phyloP scores from a whole-genome alignment of 1,139 yeast genomes.

The Candida sanyaensis region DNA sequence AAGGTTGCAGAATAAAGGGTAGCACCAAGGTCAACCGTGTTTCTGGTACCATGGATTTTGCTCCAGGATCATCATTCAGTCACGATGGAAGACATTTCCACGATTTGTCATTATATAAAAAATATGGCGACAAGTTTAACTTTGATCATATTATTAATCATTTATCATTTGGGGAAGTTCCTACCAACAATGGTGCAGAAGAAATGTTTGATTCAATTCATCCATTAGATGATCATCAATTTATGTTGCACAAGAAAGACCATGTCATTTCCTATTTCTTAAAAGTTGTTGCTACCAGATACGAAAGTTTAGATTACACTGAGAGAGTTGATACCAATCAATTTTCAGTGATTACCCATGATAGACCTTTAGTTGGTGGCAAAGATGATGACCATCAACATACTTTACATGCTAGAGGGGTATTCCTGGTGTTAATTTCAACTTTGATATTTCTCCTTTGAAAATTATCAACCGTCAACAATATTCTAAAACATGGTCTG shows the following conservation, averaged over 20 bases:
- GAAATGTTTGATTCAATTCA: slow-evolving; percentile 45
- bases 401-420: slow-evolving; percentile 88
- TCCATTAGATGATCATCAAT: slow-evolving; percentile 67
- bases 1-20: slow-evolving; percentile 90
- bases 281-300: slow-evolving; percentile 90
- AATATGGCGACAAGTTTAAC: slow-evolving; percentile 55
- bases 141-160: slow-evolving; percentile 79
- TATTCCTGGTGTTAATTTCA: slow-evolving; percentile 82
- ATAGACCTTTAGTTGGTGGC: slow-evolving; percentile 83
- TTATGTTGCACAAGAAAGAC: slow-evolving; percentile 48
- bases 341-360: slow-evolving; percentile 88
- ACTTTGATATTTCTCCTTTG: slow-evolving; percentile 91
- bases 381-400: slow-evolving; percentile 89
- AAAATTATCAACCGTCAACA: slow-evolving; percentile 86
- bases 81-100: slow-evolving; percentile 68
- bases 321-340: slow-evolving; percentile 78
- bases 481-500: slow-evolving; percentile 79
- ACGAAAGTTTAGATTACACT: slow-evolving; percentile 59
- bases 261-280: slow-evolving; percentile 77
- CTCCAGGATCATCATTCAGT: slow-evolving; percentile 80
- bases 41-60: slow-evolving; percentile 90
- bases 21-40: slow-evolving; percentile 79
- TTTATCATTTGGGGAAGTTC: slow-evolving; percentile 67
- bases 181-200: slow-evolving; percentile 33
- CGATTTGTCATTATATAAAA: slow-evolving; percentile 72